Percentiles rank a stretch among this genome's conserved stretches.
Evolutionary conservation across 2,329 filamentous ascomycete genomes (phyloP).

Genomic region (Neocucurbitaria cava): DNA sequence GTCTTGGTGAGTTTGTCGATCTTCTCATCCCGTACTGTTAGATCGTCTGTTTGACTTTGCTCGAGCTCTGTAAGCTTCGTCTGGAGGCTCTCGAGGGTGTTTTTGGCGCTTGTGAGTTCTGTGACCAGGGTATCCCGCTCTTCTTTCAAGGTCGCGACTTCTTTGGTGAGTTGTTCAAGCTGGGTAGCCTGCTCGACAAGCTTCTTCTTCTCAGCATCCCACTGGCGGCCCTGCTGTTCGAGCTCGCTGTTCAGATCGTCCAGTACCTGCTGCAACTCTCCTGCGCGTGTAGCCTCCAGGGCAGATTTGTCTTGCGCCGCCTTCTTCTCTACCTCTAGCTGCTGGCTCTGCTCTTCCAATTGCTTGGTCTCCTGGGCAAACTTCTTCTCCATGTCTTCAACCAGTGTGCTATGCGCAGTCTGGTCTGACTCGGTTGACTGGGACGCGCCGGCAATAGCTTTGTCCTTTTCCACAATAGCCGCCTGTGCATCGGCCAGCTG

Average conservation of each 20-base stretch:
- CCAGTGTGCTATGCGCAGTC: conserved; percentile 31
- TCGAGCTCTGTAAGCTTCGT: conserved; percentile 35
- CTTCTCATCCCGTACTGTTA: conserved; percentile 36
- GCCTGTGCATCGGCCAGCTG: conserved; percentile 41
- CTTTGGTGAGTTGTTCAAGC: conserved; percentile 34
- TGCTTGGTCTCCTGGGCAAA: conserved; percentile 43
- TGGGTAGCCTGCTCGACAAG: conserved; percentile 39
- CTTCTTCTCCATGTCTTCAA: conserved; percentile 46
- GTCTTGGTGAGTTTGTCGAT: conserved; percentile 35
- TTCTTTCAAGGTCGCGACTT: conserved; percentile 30
- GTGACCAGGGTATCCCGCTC: conserved; percentile 34
- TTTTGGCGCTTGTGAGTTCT: conserved; percentile 29
- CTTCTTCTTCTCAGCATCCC: conserved; percentile 46
- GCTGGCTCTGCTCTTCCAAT: conserved; percentile 39
- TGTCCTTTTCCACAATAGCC: conserved; percentile 41
- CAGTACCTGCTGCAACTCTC: conserved; percentile 45
- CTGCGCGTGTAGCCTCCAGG: conserved; percentile 39
- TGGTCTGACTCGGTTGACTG: conserved; percentile 23
- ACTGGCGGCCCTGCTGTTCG: conserved; percentile 43
- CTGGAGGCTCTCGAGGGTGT: conserved; percentile 36
- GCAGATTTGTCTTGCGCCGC: conserved; percentile 39
- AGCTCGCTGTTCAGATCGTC: conserved; percentile 45
- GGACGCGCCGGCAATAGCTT: conserved; percentile 30
- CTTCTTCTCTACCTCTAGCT: conserved; percentile 41
- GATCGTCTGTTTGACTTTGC: conserved; percentile 35